Base-by-base conservation (phyloP, 371 early-diverging fungal species). In the Apophysomyces elegans region DNA sequence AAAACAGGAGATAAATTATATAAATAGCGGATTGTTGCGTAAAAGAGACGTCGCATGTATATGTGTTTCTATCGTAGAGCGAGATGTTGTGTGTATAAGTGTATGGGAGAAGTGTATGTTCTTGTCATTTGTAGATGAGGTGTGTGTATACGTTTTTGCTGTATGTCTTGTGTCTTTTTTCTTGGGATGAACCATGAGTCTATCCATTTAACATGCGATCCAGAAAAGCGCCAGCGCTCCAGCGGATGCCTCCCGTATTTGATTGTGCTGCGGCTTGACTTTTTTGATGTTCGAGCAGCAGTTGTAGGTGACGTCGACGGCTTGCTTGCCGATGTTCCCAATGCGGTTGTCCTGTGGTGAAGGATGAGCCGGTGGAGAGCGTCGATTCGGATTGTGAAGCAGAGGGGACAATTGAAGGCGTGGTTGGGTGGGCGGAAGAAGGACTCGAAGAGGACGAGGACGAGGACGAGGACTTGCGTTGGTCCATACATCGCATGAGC, bases 401-500 rank as follows among this genome's bases (percentile, higher is more conserved):
- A 26, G 64, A 39, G 12, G 70, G 71, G 2, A 66, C 37, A n/a
- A 70, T 58, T 2, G 71, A 66, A 12, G 66, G 65, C 13, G 65
- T 35, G 26, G 54, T 39, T 2, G 26, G 26, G 26, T 26, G 26
- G 26, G 2, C 26, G 26, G 26, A 1, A 2, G 26, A 26, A 26
- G 26, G 2, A 26, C n/a, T n/a, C n/a, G 26, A 2, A 26, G 26
- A 1, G 1, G 26, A 26, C 1, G 26, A 26, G 26, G 26, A 26
- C 2, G 26, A 26, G 26, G 26, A 26, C 26, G 26, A 26, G 26
- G 26, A 26, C 26, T 65, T 70, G 41, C 47, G 41, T 39, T 59
- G 64, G 8, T 63, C 46, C 4, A 74, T 32, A 35, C 76, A 79
- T 0, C 82, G 69, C 5, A 68, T 38, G 12, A 83, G 56, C 43